phyloP scores from a whole-genome alignment of 768 basidiomycete species.

The Coprinopsis marcescibilis region DNA sequence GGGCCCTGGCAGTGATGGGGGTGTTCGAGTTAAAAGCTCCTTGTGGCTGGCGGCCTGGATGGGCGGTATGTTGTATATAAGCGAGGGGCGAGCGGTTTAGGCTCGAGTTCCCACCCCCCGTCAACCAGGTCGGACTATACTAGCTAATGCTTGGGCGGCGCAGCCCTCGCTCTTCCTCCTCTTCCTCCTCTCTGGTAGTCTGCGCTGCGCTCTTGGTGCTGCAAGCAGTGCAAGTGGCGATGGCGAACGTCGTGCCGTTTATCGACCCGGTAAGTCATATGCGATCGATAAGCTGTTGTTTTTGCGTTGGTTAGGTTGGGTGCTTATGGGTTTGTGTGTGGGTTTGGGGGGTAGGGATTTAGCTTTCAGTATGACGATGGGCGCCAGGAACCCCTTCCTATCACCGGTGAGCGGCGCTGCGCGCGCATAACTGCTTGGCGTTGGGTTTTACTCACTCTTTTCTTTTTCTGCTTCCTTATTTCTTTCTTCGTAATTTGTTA shows the following conservation, averaged over 20 bases:
- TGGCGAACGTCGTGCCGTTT: slow-evolving; percentile 21
- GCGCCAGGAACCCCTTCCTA: slow-evolving; percentile 24
- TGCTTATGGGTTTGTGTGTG: no score
- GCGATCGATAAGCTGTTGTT: no score
- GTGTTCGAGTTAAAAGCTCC: no score
- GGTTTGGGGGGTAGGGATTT: slow-evolving; percentile 32
- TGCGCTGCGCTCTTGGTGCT: not conserved
- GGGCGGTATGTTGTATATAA: no score
- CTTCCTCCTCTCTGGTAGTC: not conserved
- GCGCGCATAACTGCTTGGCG: not conserved
- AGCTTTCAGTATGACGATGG: slow-evolving; percentile 29
- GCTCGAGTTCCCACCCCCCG: slow-evolving; percentile 1
- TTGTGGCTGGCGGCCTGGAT: no score
- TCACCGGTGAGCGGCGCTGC: slow-evolving; percentile 21
- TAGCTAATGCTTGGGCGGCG: not conserved
- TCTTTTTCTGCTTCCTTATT: no score
- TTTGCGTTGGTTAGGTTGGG: no score
- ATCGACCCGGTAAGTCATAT: slow-evolving; percentile 20
- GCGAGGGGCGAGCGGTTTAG: no score
- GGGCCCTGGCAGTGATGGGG: no score
- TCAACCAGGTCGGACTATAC: not conserved
- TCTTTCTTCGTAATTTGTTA: no score
- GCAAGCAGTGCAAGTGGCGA: not conserved
- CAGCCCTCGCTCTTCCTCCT: no score
- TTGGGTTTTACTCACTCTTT: not conserved